Evolutionary conservation across 768 basidiomycete genomes (phyloP), one percentile per base, ranked within the genome.

Genomic region (Lepiota venenata): DNA sequence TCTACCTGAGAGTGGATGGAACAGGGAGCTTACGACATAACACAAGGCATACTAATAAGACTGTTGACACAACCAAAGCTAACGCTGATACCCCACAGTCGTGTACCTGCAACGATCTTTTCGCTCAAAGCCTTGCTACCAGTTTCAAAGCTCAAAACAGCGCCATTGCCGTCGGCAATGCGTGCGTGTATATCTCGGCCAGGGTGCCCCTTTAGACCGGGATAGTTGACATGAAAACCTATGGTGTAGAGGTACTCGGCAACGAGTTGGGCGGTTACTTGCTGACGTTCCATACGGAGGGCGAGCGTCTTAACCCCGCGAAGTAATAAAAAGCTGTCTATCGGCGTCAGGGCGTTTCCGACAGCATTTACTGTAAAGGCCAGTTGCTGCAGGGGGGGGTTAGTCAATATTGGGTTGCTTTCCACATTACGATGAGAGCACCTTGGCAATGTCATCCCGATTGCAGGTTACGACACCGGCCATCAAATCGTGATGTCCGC

Each of bases 401-500:
- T 11, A 9, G 32, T 32, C 9, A 32, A 8, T 9, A 9, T 32
- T 32, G 32, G 32, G 9, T 32, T 32, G 32, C 10, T 35, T n/a
- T 27, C 15, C 20, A 22, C 15, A n/a, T 10, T 27, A 18, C 14
- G 11, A 14, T 14, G 15, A 14, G n/a, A 18, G 32, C 40, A 55
- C 53, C 39, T 55, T 55, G 55, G 89, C 90, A 47, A 98, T 64
- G 61, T 97, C 94, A 52, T 95, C 93, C 47, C 90, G 77, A 72
- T 94, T 91, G 73, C 94, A 97, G 22, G 85, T 87, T 59, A 98
- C 89, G 42, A 92, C 85, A 56, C 97, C 97, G 0, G 97, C 96
- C 97, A 99, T 99, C 59, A 99, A 84, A 67, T 99, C 97, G 71
- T 99, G 97, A 64, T 99, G 97, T 7, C 97, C 97, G 54, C 91